Evolutionary conservation across 2,329 filamentous ascomycete genomes (phyloP).

Genomic region (Pseudocercospora macadamiae): DNA sequence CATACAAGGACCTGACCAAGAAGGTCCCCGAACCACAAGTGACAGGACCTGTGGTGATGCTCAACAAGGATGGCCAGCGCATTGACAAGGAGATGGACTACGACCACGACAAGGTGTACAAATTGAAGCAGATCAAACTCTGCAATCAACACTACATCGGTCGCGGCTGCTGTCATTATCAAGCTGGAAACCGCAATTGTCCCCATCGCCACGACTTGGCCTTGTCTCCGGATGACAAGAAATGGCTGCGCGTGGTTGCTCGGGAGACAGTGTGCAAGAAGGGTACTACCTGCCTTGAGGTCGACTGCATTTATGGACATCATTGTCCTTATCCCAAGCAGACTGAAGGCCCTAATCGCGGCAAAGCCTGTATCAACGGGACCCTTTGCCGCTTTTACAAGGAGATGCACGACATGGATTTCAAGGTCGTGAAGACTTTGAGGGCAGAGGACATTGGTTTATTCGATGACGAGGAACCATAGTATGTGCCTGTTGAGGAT

Average conservation of each 20-base stretch:
- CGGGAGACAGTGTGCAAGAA: constrained; percentile 65
- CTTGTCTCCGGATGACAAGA: constrained; percentile 56
- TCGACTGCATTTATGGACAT: constrained; percentile 66
- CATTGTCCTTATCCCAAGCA: constrained; percentile 57
- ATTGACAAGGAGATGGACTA: constrained; percentile 57
- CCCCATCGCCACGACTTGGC: constrained; percentile 60
- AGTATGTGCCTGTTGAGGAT: not conserved
- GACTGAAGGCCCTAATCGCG: constrained; percentile 41
- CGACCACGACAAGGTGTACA: constrained; percentile 60
- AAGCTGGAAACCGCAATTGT: constrained; percentile 53
- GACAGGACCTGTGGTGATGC: constrained; percentile 46
- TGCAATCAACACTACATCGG: constrained; percentile 66
- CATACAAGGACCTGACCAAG: constrained; percentile 27
- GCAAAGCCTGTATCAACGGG: constrained; percentile 61
- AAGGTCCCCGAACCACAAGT: constrained; percentile 9
- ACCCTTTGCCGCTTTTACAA: constrained; percentile 61
- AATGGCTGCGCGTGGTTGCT: constrained; percentile 60
- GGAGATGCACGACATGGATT: constrained; percentile 62
- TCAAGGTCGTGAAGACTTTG: constrained; percentile 55
- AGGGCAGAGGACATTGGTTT: constrained; percentile 22
- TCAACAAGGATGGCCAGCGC: constrained; percentile 63
- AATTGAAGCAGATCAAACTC: constrained; percentile 64
- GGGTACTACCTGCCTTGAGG: constrained; percentile 60
- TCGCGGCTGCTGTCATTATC: constrained; percentile 57
- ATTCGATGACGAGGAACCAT: not conserved